A percentile compares a stretch with the other conserved stretches of the same genome.
Conservation (phyloP, 177 flowering plant genomes). For the Tripterygium wilfordii region DNA sequence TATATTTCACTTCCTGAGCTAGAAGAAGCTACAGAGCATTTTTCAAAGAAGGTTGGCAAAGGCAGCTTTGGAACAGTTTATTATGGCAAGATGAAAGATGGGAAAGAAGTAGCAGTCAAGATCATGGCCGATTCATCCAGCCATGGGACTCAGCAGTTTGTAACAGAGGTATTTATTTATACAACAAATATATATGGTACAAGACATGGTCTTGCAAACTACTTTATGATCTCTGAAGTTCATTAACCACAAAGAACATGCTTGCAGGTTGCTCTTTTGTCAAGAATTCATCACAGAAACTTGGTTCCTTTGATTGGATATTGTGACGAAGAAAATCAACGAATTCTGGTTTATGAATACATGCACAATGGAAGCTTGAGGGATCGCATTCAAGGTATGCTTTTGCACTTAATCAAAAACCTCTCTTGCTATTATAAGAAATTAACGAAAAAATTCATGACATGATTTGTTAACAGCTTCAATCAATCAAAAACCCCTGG, state of each 20-base stretch:
- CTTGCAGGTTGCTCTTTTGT: conserved; percentile 84
- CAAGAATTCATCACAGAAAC: conserved; percentile 93
- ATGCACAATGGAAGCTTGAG: conserved; percentile 95
- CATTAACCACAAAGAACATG: conserved; percentile 5
- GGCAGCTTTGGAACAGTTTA: conserved; percentile 95
- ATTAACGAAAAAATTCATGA: background rate
- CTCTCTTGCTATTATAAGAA: background rate
- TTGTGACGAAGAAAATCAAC: conserved; percentile 73
- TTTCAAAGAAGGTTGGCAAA: conserved; percentile 67
- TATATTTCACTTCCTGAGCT: conserved; percentile 55
- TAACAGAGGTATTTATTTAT: conserved; percentile 61
- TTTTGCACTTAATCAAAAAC: background rate
- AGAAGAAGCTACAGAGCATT: conserved; percentile 68
- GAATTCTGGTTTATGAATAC: conserved; percentile 85
- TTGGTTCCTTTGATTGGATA: conserved; percentile 90
- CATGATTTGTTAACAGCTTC: conserved; percentile 39
- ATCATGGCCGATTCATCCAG: conserved; percentile 70
- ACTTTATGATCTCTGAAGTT: background rate
- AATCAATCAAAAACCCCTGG: conserved; percentile 47
- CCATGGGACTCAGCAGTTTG: conserved; percentile 75
- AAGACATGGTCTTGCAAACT: background rate
- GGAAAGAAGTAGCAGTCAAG: conserved; percentile 90
- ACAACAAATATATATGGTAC: background rate
- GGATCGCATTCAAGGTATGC: conserved; percentile 76
- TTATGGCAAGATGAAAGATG: conserved; percentile 86